Evolutionary conservation across 257 asterid species (phyloP).

Genomic region (Nicotiana knightiana): DNA sequence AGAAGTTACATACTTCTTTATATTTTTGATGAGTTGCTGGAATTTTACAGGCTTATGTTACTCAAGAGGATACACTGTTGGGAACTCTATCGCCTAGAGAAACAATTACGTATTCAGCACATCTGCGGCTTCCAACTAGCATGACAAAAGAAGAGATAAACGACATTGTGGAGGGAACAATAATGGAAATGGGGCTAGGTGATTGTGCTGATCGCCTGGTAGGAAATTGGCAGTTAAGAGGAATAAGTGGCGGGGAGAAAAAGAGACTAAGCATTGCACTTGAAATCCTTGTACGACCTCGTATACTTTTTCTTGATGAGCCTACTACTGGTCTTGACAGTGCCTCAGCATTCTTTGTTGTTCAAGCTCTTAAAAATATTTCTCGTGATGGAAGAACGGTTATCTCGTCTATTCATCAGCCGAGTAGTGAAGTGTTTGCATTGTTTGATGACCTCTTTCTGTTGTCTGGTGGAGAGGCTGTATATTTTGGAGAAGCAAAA

Average conservation of each 20-base stretch:
- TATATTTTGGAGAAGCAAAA: conserved; percentile 86
- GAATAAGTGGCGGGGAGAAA: conserved; percentile 94
- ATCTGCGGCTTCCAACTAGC: conserved; percentile 68
- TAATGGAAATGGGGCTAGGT: conserved; percentile 79
- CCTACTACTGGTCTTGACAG: conserved; percentile 97
- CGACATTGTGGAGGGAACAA: conserved; percentile 62
- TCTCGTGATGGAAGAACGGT: conserved; percentile 93
- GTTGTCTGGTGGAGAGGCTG: conserved; percentile 79
- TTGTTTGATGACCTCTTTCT: conserved; percentile 83
- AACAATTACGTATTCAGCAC: conserved; percentile 75
- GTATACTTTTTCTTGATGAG: conserved; percentile 81
- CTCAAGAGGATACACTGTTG: conserved; percentile 83
- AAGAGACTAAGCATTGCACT: conserved; percentile 87
- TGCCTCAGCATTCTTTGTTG: conserved; percentile 88
- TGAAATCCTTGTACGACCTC: conserved; percentile 77
- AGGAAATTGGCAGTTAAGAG: conserved; percentile 88
- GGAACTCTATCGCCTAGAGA: conserved; percentile 89
- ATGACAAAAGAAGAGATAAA: conserved; percentile 42
- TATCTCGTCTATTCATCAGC: conserved; percentile 89
- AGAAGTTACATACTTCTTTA: not conserved
- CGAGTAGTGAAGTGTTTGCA: conserved; percentile 92
- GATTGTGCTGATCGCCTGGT: conserved; percentile 75
- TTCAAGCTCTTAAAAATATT: conserved; percentile 76
- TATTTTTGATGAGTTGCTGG: not conserved
- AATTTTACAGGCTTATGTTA: conserved; percentile 75